These are phyloP conservation scores for Pichia sp. DNA, from an alignment of 1,139 yeast genomes.

Conservation along the genomic window DNA sequence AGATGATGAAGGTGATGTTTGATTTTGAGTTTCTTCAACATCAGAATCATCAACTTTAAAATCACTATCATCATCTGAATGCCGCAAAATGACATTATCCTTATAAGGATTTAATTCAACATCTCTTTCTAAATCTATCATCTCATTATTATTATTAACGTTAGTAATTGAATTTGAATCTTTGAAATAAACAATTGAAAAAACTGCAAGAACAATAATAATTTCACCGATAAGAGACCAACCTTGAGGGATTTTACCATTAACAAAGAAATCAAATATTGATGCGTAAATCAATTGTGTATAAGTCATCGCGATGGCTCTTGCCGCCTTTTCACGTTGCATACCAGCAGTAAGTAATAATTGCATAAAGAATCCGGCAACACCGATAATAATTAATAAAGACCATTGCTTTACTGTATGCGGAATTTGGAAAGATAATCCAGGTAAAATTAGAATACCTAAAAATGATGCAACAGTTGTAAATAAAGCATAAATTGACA, in stretches of 20 bases:
- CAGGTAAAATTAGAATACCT: conserved; percentile 55
- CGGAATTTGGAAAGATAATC: conserved; percentile 56
- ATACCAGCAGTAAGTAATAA: conserved; percentile 74
- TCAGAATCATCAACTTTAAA: conserved; percentile 4
- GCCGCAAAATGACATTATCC: background rate
- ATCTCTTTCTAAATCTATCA: conserved; percentile 8
- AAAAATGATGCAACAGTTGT: conserved; percentile 51
- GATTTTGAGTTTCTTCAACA: background rate
- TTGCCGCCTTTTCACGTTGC: conserved; percentile 74
- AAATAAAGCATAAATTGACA: conserved; percentile 65
- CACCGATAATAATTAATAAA: conserved; percentile 55
- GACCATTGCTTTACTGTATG: conserved; percentile 57
- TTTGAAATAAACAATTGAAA: conserved; percentile 50
- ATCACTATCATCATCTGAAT: conserved; percentile 2
- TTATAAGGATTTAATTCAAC: conserved; percentile 9
- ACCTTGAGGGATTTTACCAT: conserved; percentile 67
- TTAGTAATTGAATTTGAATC: background rate
- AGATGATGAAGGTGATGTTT: background rate
- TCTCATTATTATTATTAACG: background rate
- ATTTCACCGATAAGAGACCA: conserved; percentile 65
- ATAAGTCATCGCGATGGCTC: conserved; percentile 71
- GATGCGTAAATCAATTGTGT: conserved; percentile 74
- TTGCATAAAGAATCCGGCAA: conserved; percentile 80
- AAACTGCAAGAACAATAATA: conserved; percentile 62
- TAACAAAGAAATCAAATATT: conserved; percentile 66